These are phyloP conservation scores for Typha latifolia DNA, from an alignment of 176 grass and related monocot species.

Conservation along the genomic window DNA sequence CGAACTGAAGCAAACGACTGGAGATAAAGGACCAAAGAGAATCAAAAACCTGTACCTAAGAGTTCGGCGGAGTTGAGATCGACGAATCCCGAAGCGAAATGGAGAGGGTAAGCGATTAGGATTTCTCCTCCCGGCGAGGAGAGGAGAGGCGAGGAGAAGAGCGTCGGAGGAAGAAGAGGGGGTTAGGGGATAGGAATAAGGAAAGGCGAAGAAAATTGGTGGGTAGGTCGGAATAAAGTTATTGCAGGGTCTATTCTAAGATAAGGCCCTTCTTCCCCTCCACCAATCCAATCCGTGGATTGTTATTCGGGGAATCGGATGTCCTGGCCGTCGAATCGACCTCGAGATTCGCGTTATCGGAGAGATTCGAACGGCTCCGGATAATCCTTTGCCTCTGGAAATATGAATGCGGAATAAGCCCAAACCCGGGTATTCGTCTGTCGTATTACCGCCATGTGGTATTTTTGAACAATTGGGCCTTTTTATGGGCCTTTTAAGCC, in stretches of 20 bases:
- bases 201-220: neutral
- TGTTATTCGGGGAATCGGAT: conserved; percentile 1
- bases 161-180: neutral
- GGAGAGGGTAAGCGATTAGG: neutral
- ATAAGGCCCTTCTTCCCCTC: neutral
- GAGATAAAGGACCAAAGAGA: neutral
- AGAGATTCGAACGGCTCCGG: too few species aligned
- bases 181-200: neutral
- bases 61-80: too few species aligned
- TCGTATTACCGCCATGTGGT: too few species aligned
- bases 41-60: too few species aligned
- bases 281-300: neutral
- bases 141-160: neutral
- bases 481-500: too few species aligned
- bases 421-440: too few species aligned
- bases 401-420: too few species aligned
- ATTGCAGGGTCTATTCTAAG: neutral
- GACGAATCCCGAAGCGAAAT: too few species aligned
- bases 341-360: neutral
- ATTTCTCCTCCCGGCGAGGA: neutral
- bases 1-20: neutral
- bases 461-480: too few species aligned
- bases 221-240: neutral
- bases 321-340: neutral
- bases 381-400: too few species aligned